Evolutionary conservation across 805 yeast genomes (phyloP).

Genomic region (Nakazawaea molendinolei): DNA sequence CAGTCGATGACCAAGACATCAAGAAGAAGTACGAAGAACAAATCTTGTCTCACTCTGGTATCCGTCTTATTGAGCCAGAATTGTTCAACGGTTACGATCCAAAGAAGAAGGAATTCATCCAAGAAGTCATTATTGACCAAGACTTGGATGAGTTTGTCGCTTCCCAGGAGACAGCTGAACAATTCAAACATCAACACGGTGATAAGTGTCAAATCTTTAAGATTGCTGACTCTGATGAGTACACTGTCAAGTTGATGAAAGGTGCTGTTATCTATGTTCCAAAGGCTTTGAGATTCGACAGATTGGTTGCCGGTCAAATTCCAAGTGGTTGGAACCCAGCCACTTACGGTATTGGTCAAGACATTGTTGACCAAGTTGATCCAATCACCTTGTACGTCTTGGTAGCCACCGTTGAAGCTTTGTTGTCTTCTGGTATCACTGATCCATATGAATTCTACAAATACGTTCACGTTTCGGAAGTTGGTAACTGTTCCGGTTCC

Average conservation of each 20-base stretch:
- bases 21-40: constrained; percentile 86
- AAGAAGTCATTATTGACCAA: constrained; percentile 94
- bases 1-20: constrained; percentile 92
- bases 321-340: constrained; percentile 99
- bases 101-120: constrained; percentile 83
- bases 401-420: constrained; percentile 93
- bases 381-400: constrained; percentile 89
- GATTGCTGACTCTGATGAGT: constrained; percentile 85
- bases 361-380: constrained; percentile 89
- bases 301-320: constrained; percentile 85
- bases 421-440: constrained; percentile 88
- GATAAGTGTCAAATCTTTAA: constrained; percentile 89
- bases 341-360: constrained; percentile 92
- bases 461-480: constrained; percentile 96
- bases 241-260: constrained; percentile 81
- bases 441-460: constrained; percentile 98
- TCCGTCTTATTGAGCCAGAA: constrained; percentile 94
- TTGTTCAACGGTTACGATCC: constrained; percentile 93
- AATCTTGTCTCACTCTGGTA: constrained; percentile 91
- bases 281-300: constrained; percentile 69
- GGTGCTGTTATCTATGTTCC: constrained; percentile 91
- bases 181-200: constrained; percentile 90
- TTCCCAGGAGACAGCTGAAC: constrained; percentile 91
- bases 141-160: constrained; percentile 95
- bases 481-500: constrained; percentile 99